Conservation (phyloP, 257 asterid species). For the Solanum sejunctum region DNA sequence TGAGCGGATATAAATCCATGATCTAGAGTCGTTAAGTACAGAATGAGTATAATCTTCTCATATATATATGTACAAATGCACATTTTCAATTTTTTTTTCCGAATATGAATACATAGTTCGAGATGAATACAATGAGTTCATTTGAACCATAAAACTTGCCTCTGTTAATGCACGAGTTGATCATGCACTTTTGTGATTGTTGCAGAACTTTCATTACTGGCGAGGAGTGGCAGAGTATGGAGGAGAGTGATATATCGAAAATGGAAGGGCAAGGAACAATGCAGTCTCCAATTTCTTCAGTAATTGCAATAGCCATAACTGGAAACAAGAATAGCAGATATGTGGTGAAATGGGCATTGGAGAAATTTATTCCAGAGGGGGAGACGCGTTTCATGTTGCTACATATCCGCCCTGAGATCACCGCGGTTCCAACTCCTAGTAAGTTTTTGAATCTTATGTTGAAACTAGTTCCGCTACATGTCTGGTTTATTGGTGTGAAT, state of each 20-base stretch:
- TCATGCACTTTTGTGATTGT: neutral
- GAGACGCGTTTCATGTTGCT: conserved; percentile 40
- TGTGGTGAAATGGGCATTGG: conserved; percentile 75
- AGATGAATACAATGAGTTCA: neutral
- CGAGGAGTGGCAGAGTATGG: neutral
- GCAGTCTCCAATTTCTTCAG: conserved; percentile 19
- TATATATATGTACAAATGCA: neutral
- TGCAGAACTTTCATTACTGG: neutral
- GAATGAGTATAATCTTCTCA: neutral
- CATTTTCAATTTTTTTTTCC: neutral
- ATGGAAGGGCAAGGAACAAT: conserved; percentile 18
- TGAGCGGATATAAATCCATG: no score
- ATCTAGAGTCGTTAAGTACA: neutral
- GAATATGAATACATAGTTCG: neutral
- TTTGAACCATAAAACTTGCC: neutral
- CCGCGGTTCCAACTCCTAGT: conserved; percentile 78
- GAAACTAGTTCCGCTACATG: neutral
- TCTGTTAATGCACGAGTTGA: neutral
- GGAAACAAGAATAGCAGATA: conserved; percentile 47
- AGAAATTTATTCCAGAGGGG: conserved; percentile 69
- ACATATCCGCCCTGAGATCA: conserved; percentile 47
- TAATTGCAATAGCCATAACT: conserved; percentile 47
- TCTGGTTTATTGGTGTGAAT: neutral
- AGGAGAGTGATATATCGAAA: neutral
- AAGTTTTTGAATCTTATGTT: conserved; percentile 10